Base-by-base conservation (phyloP, 2,329 filamentous ascomycete genomes). In the Domatiomyces catenatus region DNA sequence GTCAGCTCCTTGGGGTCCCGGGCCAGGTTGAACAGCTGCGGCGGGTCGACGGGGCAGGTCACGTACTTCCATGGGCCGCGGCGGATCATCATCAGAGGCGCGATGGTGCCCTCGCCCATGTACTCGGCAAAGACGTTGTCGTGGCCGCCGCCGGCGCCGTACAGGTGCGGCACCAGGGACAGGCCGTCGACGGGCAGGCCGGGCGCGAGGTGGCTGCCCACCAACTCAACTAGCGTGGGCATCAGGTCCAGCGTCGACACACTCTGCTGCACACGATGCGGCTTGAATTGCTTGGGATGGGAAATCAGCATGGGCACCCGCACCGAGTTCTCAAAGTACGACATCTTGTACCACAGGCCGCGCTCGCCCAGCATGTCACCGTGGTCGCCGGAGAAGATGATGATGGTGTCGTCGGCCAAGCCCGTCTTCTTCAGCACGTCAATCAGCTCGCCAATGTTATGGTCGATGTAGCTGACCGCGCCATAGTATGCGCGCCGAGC, bases 341-440 rank as follows among this genome's bases (percentile, higher is more conserved):
- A 87, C 89, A 95, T 95, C 75, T 95, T 95, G 74, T 94, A 79
- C 89, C 89, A 95, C 46, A 95, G 72, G 5, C 85, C 84, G 49
- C 87, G 81, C 72, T 95, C 89, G 52, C 89, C 89, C 6, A 95
- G 77, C 89, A 95, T 95, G 67, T 95, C 89, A 50, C 89, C 89
- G 63, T 95, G 89, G 64, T 95, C 89, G 44, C 89, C 88, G 52
- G 84, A 89, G 69, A 95, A 95, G 58, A 95, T 81, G 60, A 47
- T 32, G 19, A 94, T 88, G 10, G 89, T 95, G 67, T 94, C 80
- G 32, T 94, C 80, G 53, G 82, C 82, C 44, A 95, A 73, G 5
- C 81, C 78, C 62, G 86, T 90, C 53, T 87, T 76, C 65, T 88
- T 83, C 17, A 95, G 72, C 0, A 86, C 83, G 54, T 79, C 73